phyloP scores from a whole-genome alignment of 352 stramenopile genomes.

The Aphanomyces invadans region DNA sequence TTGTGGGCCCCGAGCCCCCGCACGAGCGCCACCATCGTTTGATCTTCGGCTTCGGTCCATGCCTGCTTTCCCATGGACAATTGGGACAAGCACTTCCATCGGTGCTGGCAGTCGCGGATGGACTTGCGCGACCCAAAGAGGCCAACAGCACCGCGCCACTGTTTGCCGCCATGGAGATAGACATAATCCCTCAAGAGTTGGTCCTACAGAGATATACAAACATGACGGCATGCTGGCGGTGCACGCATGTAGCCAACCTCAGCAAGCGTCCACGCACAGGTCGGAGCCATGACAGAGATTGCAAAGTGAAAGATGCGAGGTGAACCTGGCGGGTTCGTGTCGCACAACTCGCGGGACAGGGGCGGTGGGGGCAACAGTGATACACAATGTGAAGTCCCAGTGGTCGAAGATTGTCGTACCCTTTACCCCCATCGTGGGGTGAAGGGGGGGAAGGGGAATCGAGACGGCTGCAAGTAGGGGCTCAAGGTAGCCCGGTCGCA shows the following conservation, averaged over 20 bases:
- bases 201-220: constrained; percentile 35
- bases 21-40: constrained; percentile 53
- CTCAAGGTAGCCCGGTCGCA: too few relatives aligned
- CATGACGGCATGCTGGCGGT: neutral
- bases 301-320: too few relatives aligned
- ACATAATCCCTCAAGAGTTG: constrained; percentile 58
- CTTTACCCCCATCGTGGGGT: too few relatives aligned
- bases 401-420: too few relatives aligned
- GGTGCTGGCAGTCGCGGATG: constrained; percentile 46
- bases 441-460: too few relatives aligned
- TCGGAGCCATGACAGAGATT: neutral
- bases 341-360: too few relatives aligned
- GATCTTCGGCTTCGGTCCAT: constrained; percentile 56
- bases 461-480: too few relatives aligned
- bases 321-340: neutral
- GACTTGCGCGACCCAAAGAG: constrained; percentile 38
- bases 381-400: too few relatives aligned
- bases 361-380: too few relatives aligned
- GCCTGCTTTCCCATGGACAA: constrained; percentile 40
- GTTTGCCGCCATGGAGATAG: constrained; percentile 66
- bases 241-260: too few relatives aligned
- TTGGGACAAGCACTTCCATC: constrained; percentile 50
- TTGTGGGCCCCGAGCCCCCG: constrained; percentile 49
- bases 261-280: neutral
- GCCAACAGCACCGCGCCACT: constrained; percentile 63